Evolutionary conservation across 2,329 filamentous ascomycete genomes (phyloP), one percentile per base, ranked within the genome.

Genomic region (Diaporthe velutina): DNA sequence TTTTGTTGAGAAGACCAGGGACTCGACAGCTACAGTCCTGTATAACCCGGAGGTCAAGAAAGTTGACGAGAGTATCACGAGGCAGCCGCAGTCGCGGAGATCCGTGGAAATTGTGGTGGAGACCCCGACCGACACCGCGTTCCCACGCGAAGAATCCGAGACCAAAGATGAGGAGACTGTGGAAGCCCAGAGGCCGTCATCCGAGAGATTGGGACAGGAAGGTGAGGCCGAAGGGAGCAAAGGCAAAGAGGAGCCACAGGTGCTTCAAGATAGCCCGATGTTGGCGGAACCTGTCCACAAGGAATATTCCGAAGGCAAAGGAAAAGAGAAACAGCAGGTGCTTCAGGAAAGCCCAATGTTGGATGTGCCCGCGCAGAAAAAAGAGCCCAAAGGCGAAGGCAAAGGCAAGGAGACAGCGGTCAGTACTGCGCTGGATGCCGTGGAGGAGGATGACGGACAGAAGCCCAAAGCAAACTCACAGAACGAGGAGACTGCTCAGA

Each of bases 41-140:
- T 40, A 40, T 35, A 72, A 72, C 35, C 57, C 57, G 17, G 57
- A 54, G 30, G 38, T 55, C 57, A 72, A 45, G 60, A 72, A 50
- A 33, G 70, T 55, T 28, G 70, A 72, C 35, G 57, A 60, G 22
- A 50, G 50, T 22, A 52, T 58, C 7, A 45, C 57, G 35, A 72
- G 33, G 40, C 57, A 55, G 30, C 50, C 57, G 45, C 70, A 25
- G 45, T 19, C 50, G 25, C 58, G 57, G 4, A 38, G 40, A 5
- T 72, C 70, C 2, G 70, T 72, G 35, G 33, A 72, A 25, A n/a
- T 64, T 3, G 77, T 71, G 22, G 74, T 77, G n/a, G 75, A 75
- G 12, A 75, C 64, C 40, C 77, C 77, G 8, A 74, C 76, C 30
- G 77, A 76, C 6, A 58, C 57, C 12, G 13, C 48, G 1, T 54